Percentiles rank a stretch among this genome's conserved stretches.
Conservation (phyloP, 176 grass and related monocot genomes). For the Oryza meridionalis region DNA sequence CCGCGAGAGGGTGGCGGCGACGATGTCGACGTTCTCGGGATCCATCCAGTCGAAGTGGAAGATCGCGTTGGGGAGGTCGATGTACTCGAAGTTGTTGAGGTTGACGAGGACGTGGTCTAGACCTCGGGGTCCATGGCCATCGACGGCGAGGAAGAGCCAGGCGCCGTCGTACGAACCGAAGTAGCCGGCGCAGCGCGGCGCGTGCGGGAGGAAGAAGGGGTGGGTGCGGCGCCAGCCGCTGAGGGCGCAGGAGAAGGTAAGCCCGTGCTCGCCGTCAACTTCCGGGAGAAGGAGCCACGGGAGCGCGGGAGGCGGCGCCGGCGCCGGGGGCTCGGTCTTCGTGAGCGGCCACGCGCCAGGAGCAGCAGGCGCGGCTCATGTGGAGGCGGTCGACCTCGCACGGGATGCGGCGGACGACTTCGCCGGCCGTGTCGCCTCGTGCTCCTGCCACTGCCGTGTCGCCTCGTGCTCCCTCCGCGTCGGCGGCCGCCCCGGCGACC, state of each 20-base stretch:
- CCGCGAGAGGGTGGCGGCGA: not conserved
- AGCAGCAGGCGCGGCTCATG: not conserved
- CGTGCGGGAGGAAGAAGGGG: not conserved
- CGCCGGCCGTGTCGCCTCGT: too few species aligned
- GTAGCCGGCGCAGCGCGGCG: not conserved
- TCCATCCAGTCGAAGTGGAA: too few species aligned
- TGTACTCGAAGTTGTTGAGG: not conserved
- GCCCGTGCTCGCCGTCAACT: too few species aligned
- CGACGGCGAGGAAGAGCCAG: not conserved
- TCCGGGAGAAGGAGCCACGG: too few species aligned
- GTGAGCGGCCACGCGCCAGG: not conserved
- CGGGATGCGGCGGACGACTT: too few species aligned
- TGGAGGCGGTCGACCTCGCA: too few species aligned
- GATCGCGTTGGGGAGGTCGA: not conserved
- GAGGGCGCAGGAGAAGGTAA: too few species aligned
- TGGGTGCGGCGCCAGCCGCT: not conserved
- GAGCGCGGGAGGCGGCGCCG: not conserved
- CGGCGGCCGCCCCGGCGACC: too few species aligned
- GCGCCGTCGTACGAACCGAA: constrained; percentile 22
- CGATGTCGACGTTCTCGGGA: not conserved
- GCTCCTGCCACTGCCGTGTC: too few species aligned
- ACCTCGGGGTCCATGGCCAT: not conserved
- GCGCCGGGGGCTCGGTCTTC: not conserved
- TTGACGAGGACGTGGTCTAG: not conserved
- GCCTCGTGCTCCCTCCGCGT: too few species aligned